Conservation (phyloP, 2,329 filamentous ascomycete species). For the Ophiostoma tasmaniense region DNA sequence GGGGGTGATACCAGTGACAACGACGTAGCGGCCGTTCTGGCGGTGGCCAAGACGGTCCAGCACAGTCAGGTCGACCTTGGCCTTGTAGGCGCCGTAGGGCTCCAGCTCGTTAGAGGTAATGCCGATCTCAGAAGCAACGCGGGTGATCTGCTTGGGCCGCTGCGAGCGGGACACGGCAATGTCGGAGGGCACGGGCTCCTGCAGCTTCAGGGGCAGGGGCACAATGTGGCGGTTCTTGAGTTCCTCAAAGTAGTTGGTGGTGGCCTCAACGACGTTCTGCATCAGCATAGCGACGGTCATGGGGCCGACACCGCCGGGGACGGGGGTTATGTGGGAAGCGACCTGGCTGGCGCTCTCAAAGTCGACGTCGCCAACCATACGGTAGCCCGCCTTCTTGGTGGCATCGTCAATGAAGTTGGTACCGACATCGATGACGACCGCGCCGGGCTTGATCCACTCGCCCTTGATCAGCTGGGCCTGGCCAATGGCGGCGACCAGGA, state of each 20-base stretch:
- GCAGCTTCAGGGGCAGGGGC: conserved; percentile 73
- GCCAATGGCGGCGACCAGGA: conserved; percentile 88
- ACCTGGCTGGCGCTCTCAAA: conserved; percentile 77
- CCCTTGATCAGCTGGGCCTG: conserved; percentile 82
- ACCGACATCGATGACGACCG: conserved; percentile 94
- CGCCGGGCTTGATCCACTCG: conserved; percentile 89
- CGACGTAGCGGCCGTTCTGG: conserved; percentile 78
- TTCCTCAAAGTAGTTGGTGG: conserved; percentile 70
- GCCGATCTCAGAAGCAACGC: conserved; percentile 76
- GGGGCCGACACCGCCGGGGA: conserved; percentile 91
- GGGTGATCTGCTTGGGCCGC: conserved; percentile 82
- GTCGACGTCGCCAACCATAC: conserved; percentile 91
- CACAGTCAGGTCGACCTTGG: conserved; percentile 79
- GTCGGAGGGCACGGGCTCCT: conserved; percentile 83
- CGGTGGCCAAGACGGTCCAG: conserved; percentile 81
- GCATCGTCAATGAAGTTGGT: conserved; percentile 91
- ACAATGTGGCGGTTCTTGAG: conserved; percentile 72
- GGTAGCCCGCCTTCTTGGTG: conserved; percentile 83
- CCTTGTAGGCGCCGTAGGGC: conserved; percentile 91
- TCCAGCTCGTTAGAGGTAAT: conserved; percentile 85
- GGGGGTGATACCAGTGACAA: conserved; percentile 92
- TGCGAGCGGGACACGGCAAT: conserved; percentile 87
- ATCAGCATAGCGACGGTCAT: conserved; percentile 99
- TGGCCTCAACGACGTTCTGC: conserved; percentile 86
- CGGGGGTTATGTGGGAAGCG: conserved; percentile 88